Conservation (phyloP, 306 rosid genomes). For the Morella rubra region DNA sequence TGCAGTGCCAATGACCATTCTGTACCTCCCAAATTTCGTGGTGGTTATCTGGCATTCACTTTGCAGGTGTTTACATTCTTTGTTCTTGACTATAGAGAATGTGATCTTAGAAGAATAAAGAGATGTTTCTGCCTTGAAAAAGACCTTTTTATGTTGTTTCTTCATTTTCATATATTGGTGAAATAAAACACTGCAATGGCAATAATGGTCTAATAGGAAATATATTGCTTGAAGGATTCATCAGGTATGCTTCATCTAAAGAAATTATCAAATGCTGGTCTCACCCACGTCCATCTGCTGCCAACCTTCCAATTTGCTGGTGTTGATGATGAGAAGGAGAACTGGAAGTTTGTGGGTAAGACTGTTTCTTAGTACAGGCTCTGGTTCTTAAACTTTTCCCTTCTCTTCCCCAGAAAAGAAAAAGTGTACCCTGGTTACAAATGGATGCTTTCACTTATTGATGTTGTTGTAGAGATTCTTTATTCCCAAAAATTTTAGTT, state of each 20-base stretch:
- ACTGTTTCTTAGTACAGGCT: conserved; percentile 17
- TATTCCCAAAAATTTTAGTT: not conserved
- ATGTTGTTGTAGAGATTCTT: not conserved
- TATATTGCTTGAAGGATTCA: conserved; percentile 63
- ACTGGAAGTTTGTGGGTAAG: conserved; percentile 78
- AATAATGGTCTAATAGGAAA: conserved; percentile 27
- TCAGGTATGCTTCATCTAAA: conserved; percentile 74
- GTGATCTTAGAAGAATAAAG: conserved; percentile 13
- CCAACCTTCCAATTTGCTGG: conserved; percentile 89
- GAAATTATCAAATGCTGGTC: conserved; percentile 81
- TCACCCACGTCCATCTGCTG: conserved; percentile 83
- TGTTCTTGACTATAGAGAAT: conserved; percentile 12
- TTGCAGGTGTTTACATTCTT: conserved; percentile 50
- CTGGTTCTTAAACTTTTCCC: conserved; percentile 8
- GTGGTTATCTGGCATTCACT: conserved; percentile 91
- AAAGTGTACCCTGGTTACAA: not conserved
- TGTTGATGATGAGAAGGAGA: conserved; percentile 82
- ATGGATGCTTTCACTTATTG: not conserved
- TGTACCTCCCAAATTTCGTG: conserved; percentile 64
- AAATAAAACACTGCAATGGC: conserved; percentile 9
- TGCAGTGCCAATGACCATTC: conserved; percentile 78
- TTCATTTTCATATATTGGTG: not conserved
- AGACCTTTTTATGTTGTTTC: not conserved
- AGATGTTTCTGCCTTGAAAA: not conserved
- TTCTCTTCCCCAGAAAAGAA: not conserved